These are phyloP conservation scores for Cyclotella sp. DNA, from an alignment of 108 stramenopile genomes.

Conservation along the genomic window DNA sequence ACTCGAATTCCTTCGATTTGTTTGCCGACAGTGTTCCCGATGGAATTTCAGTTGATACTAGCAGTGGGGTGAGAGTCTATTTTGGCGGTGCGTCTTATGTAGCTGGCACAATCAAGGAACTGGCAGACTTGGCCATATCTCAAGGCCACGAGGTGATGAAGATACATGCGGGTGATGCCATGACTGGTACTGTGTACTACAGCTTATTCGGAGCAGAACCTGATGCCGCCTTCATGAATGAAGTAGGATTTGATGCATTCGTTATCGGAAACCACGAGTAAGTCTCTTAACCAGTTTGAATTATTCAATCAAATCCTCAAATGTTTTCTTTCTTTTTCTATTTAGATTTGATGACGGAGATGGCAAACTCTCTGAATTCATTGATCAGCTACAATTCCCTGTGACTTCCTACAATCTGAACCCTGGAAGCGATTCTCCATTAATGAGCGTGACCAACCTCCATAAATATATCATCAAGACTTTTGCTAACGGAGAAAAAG, in stretches of 20 bases:
- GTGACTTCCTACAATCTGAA: conserved; percentile 37
- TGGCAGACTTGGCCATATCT: conserved; percentile 10
- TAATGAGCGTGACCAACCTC: conserved; percentile 20
- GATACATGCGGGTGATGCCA: conserved; percentile 65
- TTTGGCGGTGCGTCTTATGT: conserved; percentile 41
- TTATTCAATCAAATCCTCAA: neutral
- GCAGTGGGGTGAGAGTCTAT: conserved; percentile 19
- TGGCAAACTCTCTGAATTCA: conserved; percentile 44
- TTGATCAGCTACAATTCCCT: conserved; percentile 22
- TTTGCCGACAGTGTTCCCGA: conserved; percentile 5
- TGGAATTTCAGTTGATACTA: conserved; percentile 5
- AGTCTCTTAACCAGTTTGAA: neutral
- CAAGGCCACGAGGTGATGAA: conserved; percentile 43
- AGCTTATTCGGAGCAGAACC: conserved; percentile 47
- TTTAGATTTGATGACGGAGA: conserved; percentile 62
- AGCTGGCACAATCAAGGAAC: conserved; percentile 20
- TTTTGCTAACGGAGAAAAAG: conserved; percentile 39
- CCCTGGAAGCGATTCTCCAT: conserved; percentile 16
- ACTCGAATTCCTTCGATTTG: conserved; percentile 25
- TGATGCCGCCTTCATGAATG: conserved; percentile 58
- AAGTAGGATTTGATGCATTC: conserved; percentile 56
- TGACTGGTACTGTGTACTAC: conserved; percentile 59
- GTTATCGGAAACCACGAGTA: conserved; percentile 63
- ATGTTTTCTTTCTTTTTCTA: neutral
- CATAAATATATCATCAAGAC: conserved; percentile 23